Percentiles rank a stretch among this genome's conserved stretches.
phyloP scores from a whole-genome alignment of 495 filamentous ascomycete genomes.

The Tetracladium setigerum region DNA sequence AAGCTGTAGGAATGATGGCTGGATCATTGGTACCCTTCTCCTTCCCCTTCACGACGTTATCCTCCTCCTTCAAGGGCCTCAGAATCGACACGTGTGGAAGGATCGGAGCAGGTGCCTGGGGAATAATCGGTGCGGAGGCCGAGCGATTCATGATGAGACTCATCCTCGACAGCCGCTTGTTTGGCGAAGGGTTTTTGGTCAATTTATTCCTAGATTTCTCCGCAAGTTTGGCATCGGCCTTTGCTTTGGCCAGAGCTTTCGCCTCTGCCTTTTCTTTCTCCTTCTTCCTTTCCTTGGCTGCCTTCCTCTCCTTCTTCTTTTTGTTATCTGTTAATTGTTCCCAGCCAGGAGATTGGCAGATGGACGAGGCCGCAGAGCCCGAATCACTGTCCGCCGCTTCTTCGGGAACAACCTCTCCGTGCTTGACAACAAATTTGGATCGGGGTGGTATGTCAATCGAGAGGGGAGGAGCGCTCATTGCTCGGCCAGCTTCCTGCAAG shows the following conservation, averaged over 20 bases:
- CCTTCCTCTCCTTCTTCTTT: slow-evolving; percentile 40
- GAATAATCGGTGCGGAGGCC: slow-evolving; percentile 1
- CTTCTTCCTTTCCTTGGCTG: slow-evolving; percentile 35
- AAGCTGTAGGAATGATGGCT: slow-evolving; percentile 3
- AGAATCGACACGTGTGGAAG: not conserved
- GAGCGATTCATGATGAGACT: slow-evolving; percentile 7
- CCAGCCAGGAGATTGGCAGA: slow-evolving; percentile 51
- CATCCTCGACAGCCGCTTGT: slow-evolving; percentile 6
- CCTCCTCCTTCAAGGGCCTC: not conserved
- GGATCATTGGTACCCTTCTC: slow-evolving; percentile 8
- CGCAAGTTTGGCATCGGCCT: slow-evolving; percentile 28
- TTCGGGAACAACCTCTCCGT: slow-evolving; percentile 10
- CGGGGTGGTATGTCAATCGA: slow-evolving; percentile 9
- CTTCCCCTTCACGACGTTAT: not conserved
- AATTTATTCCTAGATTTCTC: slow-evolving; percentile 27
- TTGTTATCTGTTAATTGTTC: slow-evolving; percentile 37
- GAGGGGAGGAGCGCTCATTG: slow-evolving; percentile 13
- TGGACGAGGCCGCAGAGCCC: slow-evolving; percentile 40
- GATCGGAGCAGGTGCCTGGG: not conserved
- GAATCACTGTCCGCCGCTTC: slow-evolving; percentile 2
- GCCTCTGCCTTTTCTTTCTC: slow-evolving; percentile 30
- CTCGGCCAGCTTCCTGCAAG: slow-evolving; percentile 4
- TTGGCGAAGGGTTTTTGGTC: slow-evolving; percentile 26
- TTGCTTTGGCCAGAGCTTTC: slow-evolving; percentile 24
- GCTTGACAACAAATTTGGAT: slow-evolving; percentile 13